phyloP scores from a whole-genome alignment of 345 rosid species.

The Psidium guajava region DNA sequence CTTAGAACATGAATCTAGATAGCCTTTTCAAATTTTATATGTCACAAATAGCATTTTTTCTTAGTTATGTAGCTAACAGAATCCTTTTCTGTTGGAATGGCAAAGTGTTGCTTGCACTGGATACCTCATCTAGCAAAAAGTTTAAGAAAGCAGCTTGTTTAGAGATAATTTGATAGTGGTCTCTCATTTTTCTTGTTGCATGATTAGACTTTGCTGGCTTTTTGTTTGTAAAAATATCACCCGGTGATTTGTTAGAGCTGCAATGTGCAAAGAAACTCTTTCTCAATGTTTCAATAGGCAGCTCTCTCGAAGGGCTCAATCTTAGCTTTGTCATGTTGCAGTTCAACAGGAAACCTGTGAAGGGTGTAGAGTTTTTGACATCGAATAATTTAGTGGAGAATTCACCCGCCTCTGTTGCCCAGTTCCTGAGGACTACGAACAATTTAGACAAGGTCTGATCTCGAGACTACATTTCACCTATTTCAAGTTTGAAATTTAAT shows the following conservation, averaged over 20 bases:
- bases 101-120: not conserved
- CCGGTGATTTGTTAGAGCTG: not conserved
- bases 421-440: constrained; percentile 64
- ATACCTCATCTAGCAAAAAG: not conserved
- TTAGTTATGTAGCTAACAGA: not conserved
- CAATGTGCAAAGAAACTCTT: not conserved
- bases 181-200: not conserved
- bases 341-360: constrained; percentile 83
- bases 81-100: not conserved
- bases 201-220: not conserved
- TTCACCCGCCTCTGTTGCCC: constrained; percentile 75
- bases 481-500: constrained; percentile 2
- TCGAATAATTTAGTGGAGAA: constrained; percentile 75
- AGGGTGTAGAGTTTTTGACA: constrained; percentile 68
- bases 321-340: constrained; percentile 26
- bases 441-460: constrained; percentile 68
- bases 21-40: not conserved
- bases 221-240: not conserved
- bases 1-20: not conserved
- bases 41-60: not conserved
- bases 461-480: not conserved
- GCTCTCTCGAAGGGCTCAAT: constrained; percentile 7
- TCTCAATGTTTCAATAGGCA: not conserved
- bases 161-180: not conserved
- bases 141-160: not conserved